A percentile compares a stretch with the other conserved stretches of the same genome.
Conservation (phyloP, 1,139 yeast species). For the Candida dubliniensis region DNA sequence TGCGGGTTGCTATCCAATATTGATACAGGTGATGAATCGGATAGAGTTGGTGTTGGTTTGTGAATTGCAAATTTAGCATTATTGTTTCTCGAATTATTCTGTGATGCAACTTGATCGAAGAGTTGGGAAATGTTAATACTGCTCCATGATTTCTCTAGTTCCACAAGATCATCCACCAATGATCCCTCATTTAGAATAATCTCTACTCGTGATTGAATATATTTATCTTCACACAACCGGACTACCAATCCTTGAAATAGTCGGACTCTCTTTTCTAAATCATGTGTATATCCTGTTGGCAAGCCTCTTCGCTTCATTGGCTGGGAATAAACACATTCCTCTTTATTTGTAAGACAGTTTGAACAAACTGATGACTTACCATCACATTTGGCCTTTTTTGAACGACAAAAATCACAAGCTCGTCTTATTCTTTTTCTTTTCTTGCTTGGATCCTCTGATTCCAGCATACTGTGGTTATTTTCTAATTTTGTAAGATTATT, state of each 20-base stretch:
- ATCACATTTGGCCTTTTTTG: conserved; percentile 27
- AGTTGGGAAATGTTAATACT: conserved; percentile 8
- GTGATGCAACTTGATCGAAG: conserved; percentile 14
- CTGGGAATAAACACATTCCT: conserved; percentile 20
- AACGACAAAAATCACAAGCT: conserved; percentile 27
- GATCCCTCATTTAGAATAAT: conserved; percentile 6
- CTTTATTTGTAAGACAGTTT: conserved; percentile 17
- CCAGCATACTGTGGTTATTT: not conserved
- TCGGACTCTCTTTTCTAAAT: conserved; percentile 20
- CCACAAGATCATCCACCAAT: conserved; percentile 8
- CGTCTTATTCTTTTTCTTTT: conserved; percentile 22
- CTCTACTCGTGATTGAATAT: conserved; percentile 9
- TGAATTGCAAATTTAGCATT: conserved; percentile 12
- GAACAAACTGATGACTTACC: conserved; percentile 23
- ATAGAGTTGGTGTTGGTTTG: not conserved
- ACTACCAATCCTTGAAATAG: conserved; percentile 20
- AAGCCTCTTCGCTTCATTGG: conserved; percentile 23
- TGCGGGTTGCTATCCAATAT: not conserved
- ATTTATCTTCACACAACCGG: conserved; percentile 11
- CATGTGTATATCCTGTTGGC: conserved; percentile 26
- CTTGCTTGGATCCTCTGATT: not conserved
- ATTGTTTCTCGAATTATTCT: conserved; percentile 12
- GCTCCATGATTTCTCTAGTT: conserved; percentile 16
- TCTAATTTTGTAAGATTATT: no score
- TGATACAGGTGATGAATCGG: not conserved